A percentile compares a stretch with the other conserved stretches of the same genome.
Conservation (phyloP, 495 filamentous ascomycete genomes). For the Penicillium taxi region DNA sequence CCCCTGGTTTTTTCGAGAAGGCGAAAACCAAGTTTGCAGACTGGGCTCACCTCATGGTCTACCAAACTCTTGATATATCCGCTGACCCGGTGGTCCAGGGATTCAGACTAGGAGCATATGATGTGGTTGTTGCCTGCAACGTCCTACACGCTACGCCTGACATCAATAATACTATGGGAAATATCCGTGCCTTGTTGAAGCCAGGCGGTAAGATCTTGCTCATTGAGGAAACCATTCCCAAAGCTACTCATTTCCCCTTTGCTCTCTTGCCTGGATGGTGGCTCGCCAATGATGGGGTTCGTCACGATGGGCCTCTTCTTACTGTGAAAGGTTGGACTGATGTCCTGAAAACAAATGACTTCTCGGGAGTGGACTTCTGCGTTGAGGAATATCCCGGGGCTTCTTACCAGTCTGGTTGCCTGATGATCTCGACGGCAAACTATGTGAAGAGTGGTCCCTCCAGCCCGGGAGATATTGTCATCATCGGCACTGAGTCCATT, state of each 20-base stretch:
- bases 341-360: conserved; percentile 18
- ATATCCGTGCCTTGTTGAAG: conserved; percentile 31
- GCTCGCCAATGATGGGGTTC: conserved; percentile 17
- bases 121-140: conserved; percentile 45
- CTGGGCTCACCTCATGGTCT: conserved; percentile 33
- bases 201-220: conserved; percentile 21
- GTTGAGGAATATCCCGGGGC: conserved; percentile 19
- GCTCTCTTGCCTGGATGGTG: conserved; percentile 25
- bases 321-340: conserved; percentile 15
- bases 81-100: conserved; percentile 37
- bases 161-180: conserved; percentile 39
- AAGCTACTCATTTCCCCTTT: conserved; percentile 21
- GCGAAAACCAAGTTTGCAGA: conserved; percentile 14
- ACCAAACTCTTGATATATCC: conserved; percentile 41
- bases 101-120: conserved; percentile 37
- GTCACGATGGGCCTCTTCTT: conserved; percentile 16
- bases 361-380: conserved; percentile 19
- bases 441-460: conserved; percentile 1
- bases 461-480: conserved; percentile 16
- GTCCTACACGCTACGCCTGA: conserved; percentile 46
- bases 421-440: conserved; percentile 21
- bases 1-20: conserved; percentile 27
- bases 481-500: conserved; percentile 12
- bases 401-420: conserved; percentile 15
- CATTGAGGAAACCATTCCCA: conserved; percentile 21